phyloP scores from a whole-genome alignment of 768 basidiomycete species.

The Naematelia aurantialba region DNA sequence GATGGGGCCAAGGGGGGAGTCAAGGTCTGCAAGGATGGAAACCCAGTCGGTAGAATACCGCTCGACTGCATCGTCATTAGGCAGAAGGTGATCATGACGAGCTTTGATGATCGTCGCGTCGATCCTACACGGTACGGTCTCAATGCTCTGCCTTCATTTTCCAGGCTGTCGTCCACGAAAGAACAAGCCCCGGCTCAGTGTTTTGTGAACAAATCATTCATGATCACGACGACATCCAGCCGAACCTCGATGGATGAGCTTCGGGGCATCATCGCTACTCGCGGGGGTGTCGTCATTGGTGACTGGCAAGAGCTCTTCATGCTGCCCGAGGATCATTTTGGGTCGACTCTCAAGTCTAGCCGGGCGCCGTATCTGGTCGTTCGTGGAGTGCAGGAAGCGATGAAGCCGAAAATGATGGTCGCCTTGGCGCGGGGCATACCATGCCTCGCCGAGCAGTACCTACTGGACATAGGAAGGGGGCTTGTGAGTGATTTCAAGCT shows the following conservation, averaged over 20 bases:
- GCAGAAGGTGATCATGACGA: not conserved
- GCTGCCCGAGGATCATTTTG: slow-evolving; percentile 9
- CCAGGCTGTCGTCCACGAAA: not conserved
- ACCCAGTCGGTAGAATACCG: not conserved
- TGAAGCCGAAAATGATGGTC: slow-evolving; percentile 74
- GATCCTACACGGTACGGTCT: not conserved
- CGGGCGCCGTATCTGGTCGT: slow-evolving; percentile 20
- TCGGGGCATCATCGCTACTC: not conserved
- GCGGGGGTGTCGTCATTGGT: slow-evolving; percentile 15
- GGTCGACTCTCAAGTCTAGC: slow-evolving; percentile 1
- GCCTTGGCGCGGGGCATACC: slow-evolving; percentile 84
- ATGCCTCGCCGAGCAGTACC: slow-evolving; percentile 64
- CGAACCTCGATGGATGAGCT: not conserved
- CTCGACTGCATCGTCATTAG: not conserved
- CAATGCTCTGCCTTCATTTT: not conserved
- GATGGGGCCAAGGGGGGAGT: slow-evolving; percentile 4
- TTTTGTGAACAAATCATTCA: not conserved
- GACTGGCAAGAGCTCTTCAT: slow-evolving; percentile 24
- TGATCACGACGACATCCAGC: not conserved
- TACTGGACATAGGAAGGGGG: slow-evolving; percentile 10
- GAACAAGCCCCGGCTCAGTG: no score
- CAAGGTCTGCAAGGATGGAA: not conserved
- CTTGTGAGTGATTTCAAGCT: slow-evolving; percentile 9
- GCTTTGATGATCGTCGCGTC: not conserved
- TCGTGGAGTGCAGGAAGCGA: slow-evolving; percentile 7